These are phyloP conservation scores for Xylariaceae sp. DNA, from an alignment of 2,329 filamentous ascomycete species.

Conservation along the genomic window DNA sequence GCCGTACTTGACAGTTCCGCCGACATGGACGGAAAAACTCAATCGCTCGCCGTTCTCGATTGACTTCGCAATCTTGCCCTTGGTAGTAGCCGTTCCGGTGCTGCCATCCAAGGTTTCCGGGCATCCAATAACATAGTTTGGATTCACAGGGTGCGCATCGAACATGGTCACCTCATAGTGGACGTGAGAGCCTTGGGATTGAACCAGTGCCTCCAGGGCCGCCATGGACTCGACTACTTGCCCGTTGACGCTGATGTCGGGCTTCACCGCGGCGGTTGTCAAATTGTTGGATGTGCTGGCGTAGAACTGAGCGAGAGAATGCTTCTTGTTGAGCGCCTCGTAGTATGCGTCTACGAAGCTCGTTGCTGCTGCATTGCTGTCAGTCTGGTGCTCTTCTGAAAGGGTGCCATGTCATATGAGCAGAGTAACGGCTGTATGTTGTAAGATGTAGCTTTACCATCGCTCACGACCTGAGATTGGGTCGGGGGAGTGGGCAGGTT, in stretches of 20 bases:
- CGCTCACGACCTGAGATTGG: conserved; percentile 33
- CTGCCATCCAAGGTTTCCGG: conserved; percentile 36
- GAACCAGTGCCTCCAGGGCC: conserved; percentile 66
- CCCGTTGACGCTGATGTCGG: conserved; percentile 79
- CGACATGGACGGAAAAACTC: conserved; percentile 69
- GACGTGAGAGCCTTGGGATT: conserved; percentile 48
- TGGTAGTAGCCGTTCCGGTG: conserved; percentile 7
- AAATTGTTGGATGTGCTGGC: conserved; percentile 53
- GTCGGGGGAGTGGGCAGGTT: conserved; percentile 9
- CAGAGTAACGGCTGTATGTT: no score
- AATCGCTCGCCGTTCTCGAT: conserved; percentile 52
- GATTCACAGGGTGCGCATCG: conserved; percentile 76
- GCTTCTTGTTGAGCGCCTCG: conserved; percentile 60
- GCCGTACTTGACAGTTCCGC: conserved; percentile 67
- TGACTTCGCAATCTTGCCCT: conserved; percentile 15
- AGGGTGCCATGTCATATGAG: no score
- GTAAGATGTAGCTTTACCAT: conserved; percentile 26
- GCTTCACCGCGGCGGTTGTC: conserved; percentile 44
- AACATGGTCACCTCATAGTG: conserved; percentile 71
- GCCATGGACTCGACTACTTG: conserved; percentile 55
- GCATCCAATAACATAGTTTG: conserved; percentile 57
- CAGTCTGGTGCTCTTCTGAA: no score
- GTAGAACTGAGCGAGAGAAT: conserved; percentile 66
- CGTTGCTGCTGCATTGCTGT: conserved; percentile 55
- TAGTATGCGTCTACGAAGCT: conserved; percentile 74